Evolutionary conservation across 164 flowering plant species (phyloP), one percentile per base, ranked within the genome.

Genomic region (Cinnamomum micranthum): DNA sequence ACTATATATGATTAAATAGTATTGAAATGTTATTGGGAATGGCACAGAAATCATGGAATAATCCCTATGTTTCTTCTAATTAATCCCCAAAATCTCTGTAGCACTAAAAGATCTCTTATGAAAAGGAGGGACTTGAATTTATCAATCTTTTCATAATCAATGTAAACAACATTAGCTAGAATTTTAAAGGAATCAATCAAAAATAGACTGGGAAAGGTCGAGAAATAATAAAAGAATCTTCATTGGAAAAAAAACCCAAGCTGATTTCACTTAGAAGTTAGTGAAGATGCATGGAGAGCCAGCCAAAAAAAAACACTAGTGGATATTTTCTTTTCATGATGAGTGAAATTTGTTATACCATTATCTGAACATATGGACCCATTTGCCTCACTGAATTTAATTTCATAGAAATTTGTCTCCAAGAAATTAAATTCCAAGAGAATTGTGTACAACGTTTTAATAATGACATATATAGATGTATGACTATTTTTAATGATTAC

Each of bases 1-100:
- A n/a, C 27, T 7, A 64, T n/a, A 9, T 17, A 14, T 15, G 22
- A 6, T 4, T 10, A 11, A 24, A 31, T 66, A 66, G 31, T 66
- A 25, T 35, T 35, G 2, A 6, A 27, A 31, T 7, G 15, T 15
- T 20, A 19, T 66, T 19, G 69, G 69, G 47, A 66, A 66, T 6
- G 22, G 69, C 31, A 66, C 28, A 66, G 41, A 66, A 25, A 19
- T 27, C 47, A 28, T 27, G 69, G 69, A 66, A 25, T 66, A 66
- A 66, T 66, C 69, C 69, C 69, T 27, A 66, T 66, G 69, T 66
- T 66, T 66, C 69, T 27, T 66, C 69, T 66, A 66, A 66, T 66
- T 66, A 66, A 66, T 66, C 69, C 69, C 69, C 47, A 66, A 66
- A 66, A 66, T 27, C 41, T 19, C 5, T 66, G 15, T 11, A 14